These are phyloP conservation scores for Clonostachys byssicola DNA, from an alignment of 2,329 filamentous ascomycete species.

Conservation along the genomic window DNA sequence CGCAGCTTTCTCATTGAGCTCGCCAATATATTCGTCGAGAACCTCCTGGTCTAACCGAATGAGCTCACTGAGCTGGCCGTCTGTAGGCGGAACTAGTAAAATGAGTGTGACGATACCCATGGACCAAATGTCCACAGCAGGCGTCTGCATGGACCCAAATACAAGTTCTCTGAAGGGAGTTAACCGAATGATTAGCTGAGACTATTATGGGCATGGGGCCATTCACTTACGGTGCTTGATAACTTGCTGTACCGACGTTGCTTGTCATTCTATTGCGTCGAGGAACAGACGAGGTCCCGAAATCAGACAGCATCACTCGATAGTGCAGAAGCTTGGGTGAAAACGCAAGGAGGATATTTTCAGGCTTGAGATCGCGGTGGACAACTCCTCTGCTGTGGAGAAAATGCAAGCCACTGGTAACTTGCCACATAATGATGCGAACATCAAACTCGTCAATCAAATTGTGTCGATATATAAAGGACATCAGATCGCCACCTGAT, in stretches of 20 bases:
- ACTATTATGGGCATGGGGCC: background rate
- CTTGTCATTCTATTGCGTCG: constrained; percentile 35
- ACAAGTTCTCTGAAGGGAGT: constrained; percentile 10
- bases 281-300: constrained; percentile 42
- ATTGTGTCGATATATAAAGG: constrained; percentile 32
- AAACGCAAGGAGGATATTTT: constrained; percentile 45
- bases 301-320: constrained; percentile 46
- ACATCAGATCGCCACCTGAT: constrained; percentile 48
- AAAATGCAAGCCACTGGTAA: constrained; percentile 39
- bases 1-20: constrained; percentile 6
- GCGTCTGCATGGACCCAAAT: constrained; percentile 15
- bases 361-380: constrained; percentile 50
- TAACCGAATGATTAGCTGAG: constrained; percentile 26
- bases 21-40: constrained; percentile 10
- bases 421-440: constrained; percentile 39
- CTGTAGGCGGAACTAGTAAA: constrained; percentile 18
- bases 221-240: constrained; percentile 43
- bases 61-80: constrained; percentile 13
- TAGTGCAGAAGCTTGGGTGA: constrained; percentile 35
- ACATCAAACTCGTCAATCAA: constrained; percentile 33
- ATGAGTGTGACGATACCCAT: constrained; percentile 40
- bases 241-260: constrained; percentile 37
- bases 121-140: constrained; percentile 46
- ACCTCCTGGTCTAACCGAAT: constrained; percentile 16
- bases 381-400: constrained; percentile 44